Percentiles rank a stretch among this genome's conserved stretches.
Conservation (phyloP, 2,329 filamentous ascomycete species). For the Alternaria sp. region DNA sequence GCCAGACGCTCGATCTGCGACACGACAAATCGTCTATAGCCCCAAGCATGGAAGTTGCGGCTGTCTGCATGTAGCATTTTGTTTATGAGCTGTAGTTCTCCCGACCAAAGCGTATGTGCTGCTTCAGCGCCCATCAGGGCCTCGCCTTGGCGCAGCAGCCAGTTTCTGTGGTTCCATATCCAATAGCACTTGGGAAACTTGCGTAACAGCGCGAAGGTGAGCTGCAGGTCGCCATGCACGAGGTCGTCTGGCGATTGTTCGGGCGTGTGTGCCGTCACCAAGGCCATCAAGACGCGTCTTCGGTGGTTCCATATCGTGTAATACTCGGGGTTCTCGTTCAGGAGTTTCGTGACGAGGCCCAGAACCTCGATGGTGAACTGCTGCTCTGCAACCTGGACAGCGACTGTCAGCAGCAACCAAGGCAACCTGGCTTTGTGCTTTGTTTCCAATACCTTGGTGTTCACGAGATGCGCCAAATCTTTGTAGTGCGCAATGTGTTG, state of each 20-base stretch:
- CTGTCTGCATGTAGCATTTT: conserved; percentile 90
- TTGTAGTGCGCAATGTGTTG: conserved; percentile 80
- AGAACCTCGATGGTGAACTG: conserved; percentile 67
- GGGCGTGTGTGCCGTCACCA: conserved; percentile 56
- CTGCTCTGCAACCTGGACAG: conserved; percentile 53
- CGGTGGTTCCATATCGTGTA: conserved; percentile 93
- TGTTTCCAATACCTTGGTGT: conserved; percentile 63
- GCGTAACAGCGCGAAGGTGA: conserved; percentile 83
- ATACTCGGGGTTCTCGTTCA: conserved; percentile 83
- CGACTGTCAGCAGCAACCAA: neutral
- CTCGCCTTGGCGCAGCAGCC: conserved; percentile 79
- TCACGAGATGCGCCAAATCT: conserved; percentile 72
- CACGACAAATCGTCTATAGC: conserved; percentile 83
- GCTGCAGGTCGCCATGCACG: conserved; percentile 77
- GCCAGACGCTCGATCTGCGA: conserved; percentile 71
- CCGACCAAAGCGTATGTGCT: conserved; percentile 77
- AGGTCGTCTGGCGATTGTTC: conserved; percentile 57
- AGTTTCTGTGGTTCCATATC: conserved; percentile 97
- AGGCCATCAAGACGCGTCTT: conserved; percentile 72
- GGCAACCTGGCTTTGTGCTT: neutral
- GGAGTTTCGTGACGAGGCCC: conserved; percentile 73
- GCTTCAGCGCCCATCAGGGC: conserved; percentile 64
- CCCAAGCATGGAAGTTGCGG: conserved; percentile 97
- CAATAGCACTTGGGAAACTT: conserved; percentile 97
- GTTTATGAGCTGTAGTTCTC: conserved; percentile 80